Evolutionary conservation across 116 monocot species (phyloP), one percentile per base, ranked within the genome.

Genomic region (Iris pallida): DNA sequence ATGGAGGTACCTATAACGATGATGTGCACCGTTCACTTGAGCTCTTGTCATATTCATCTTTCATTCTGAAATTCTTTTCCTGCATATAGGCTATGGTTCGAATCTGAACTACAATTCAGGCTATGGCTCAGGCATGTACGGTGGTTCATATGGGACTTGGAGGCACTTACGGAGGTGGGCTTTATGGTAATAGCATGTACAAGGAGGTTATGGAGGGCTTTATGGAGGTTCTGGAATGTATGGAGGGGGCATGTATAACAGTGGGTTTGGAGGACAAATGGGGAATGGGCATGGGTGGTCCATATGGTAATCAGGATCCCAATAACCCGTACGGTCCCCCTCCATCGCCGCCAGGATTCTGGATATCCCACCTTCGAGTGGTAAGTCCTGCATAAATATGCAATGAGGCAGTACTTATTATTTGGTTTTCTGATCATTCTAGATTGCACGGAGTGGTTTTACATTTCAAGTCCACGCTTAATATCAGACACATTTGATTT

Each of bases 161-260:
- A 46, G 78, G 86, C n/a, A 47, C 78, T 2, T 78, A 80, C 68
- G 74, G 82, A 52, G 69, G 86, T 59, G 82, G 87, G 20, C 71
- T 87, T 57, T 83, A 87, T 73, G 80, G 80, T n/a, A 87, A 72
- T 61, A 87, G 88, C 66, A 89, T 82, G 83, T 84, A 80, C 57
- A 83, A 78, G 80, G 75, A 30, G 72, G 81, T 5, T 74, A 65
- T 45, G 85, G 89, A 2, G 85, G 87, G 9, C 55, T 74, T 17
- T 71, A 80, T 74, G 82, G 86, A 63, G 82, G 81, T 41, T 88
- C 81, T 74, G 90, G 89, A 17, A 82, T 77, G 85, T 78, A 78
- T 57, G 86, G 82, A 9, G 72, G 79, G 2, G 90, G 89, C n/a
- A n/a, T n/a, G n/a, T n/a, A n/a, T n/a, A n/a, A n/a, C n/a, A n/a